Evolutionary conservation across 805 yeast genomes (phyloP).

Genomic region (Ogataea salicorniae): DNA sequence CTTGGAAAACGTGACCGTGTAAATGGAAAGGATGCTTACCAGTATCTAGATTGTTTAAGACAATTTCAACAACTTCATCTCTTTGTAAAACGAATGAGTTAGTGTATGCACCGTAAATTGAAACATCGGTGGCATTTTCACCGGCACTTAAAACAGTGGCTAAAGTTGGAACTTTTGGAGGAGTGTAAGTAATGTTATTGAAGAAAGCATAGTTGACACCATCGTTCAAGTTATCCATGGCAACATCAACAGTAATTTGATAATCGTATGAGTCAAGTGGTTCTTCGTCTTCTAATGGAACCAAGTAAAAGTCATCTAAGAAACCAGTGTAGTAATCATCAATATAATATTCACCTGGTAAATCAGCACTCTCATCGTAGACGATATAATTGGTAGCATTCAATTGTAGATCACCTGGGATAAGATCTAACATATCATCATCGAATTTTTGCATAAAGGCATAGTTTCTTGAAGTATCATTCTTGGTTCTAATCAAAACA

Average conservation of each 20-base stretch:
- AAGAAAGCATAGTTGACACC: constrained; percentile 97
- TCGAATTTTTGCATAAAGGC: constrained; percentile 83
- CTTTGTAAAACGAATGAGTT: constrained; percentile 66
- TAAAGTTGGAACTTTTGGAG: constrained; percentile 84
- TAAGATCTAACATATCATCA: constrained; percentile 71
- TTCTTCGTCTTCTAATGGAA: constrained; percentile 55
- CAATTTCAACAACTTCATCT: constrained; percentile 69
- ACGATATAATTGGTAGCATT: constrained; percentile 74
- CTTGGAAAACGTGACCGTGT: constrained; percentile 91
- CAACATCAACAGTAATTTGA: constrained; percentile 63
- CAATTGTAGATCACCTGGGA: constrained; percentile 59
- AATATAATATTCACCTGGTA: constrained; percentile 40
- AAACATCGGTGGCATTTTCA: constrained; percentile 45
- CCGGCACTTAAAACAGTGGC: constrained; percentile 75
- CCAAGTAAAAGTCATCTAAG: constrained; percentile 75
- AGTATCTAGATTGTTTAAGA: constrained; percentile 79
- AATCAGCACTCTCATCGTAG: constrained; percentile 36
- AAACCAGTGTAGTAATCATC: constrained; percentile 43
- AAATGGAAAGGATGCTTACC: constrained; percentile 97
- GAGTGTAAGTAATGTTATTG: constrained; percentile 74
- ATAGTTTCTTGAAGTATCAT: constrained; percentile 55
- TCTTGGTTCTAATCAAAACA: constrained; percentile 69
- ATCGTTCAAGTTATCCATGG: constrained; percentile 77
- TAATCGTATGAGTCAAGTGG: constrained; percentile 63
- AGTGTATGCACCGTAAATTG: constrained; percentile 75